Conservation (phyloP, 805 yeast genomes). For the Myxozyma mucilagina region DNA sequence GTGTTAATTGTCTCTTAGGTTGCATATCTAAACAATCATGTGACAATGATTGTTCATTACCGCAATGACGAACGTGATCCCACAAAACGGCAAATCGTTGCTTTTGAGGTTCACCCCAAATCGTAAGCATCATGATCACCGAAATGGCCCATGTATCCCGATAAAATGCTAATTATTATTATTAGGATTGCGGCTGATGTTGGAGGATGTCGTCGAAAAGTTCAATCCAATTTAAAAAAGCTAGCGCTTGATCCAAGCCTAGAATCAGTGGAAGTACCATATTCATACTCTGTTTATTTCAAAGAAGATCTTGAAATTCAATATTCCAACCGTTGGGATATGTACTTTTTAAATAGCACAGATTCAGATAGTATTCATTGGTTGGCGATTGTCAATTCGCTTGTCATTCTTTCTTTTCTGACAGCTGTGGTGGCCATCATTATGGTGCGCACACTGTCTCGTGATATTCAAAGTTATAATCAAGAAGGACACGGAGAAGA, state of each 20-base stretch:
- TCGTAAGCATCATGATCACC: constrained; percentile 49
- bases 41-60: constrained; percentile 75
- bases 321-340: constrained; percentile 71
- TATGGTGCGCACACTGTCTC: constrained; percentile 54
- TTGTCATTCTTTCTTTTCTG: constrained; percentile 61
- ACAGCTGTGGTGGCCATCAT: constrained; percentile 67
- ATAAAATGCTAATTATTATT: not conserved
- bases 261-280: constrained; percentile 54
- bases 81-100: constrained; percentile 57
- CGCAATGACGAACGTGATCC: constrained; percentile 46
- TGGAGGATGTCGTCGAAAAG: constrained; percentile 73
- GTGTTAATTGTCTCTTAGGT: constrained; percentile 28
- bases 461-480: constrained; percentile 49
- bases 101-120: constrained; percentile 86
- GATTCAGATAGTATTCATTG: constrained; percentile 63
- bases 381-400: constrained; percentile 71
- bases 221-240: constrained; percentile 50
- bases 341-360: constrained; percentile 61
- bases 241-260: constrained; percentile 52
- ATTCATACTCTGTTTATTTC: constrained; percentile 86
- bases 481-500: constrained; percentile 32
- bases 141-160: constrained; percentile 38
- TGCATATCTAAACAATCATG: constrained; percentile 72
- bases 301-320: constrained; percentile 69
- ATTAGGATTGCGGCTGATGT: constrained; percentile 27